Evolutionary conservation across 148 eudicot genomes (phyloP).

Genomic region (Nepenthes gracilis): DNA sequence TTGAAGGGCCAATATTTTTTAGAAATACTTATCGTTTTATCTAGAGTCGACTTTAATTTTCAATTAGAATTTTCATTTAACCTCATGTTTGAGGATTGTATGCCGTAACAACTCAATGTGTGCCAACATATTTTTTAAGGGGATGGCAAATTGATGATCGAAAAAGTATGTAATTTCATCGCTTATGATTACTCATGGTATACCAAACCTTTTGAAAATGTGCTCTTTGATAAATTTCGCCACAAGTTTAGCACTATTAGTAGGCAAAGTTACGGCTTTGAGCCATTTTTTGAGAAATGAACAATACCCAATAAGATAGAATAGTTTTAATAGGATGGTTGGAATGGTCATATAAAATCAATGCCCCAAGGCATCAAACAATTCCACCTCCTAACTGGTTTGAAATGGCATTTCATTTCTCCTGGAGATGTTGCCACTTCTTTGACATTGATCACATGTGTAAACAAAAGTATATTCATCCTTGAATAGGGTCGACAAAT

Average conservation of each 20-base stretch:
- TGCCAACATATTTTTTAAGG: not conserved
- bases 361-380: constrained; percentile 10
- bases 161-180: constrained; percentile 1
- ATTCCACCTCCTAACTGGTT: not conserved
- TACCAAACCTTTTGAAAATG: constrained; percentile 6
- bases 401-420: constrained; percentile 7
- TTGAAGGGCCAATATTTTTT: not conserved
- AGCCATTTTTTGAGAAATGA: constrained; percentile 5
- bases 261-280: not conserved
- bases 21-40: not conserved
- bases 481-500: constrained; percentile 3
- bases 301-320: not conserved
- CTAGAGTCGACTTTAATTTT: not conserved
- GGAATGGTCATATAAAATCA: no score
- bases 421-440: not conserved
- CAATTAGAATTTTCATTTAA: not conserved
- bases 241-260: constrained; percentile 4
- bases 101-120: not conserved
- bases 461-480: not conserved
- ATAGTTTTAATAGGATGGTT: not conserved
- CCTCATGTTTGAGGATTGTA: constrained; percentile 8
- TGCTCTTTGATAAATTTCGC: not conserved
- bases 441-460: constrained; percentile 4
- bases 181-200: constrained; percentile 2
- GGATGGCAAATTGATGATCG: not conserved